Base-by-base conservation (phyloP, 2,329 filamentous ascomycete species). In the Fusarium pseudocircinatum region DNA sequence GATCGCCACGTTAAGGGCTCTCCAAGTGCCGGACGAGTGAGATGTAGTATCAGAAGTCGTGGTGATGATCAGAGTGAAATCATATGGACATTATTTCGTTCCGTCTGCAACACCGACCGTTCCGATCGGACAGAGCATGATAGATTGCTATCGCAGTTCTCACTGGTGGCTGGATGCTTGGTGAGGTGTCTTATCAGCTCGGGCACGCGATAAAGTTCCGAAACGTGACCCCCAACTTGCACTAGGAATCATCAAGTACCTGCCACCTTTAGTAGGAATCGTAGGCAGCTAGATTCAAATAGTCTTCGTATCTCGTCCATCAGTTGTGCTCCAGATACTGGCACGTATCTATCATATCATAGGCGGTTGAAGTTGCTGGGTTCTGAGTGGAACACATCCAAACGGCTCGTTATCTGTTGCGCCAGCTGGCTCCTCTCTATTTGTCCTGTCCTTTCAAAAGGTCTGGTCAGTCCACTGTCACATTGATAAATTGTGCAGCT, bases 371-470 rank as follows among this genome's bases (percentile, higher is more conserved):
- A 59, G 59, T 69, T 54, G 56, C 67, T 60, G 24, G 71, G 71
- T 72, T 74, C 71, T 72, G 67, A 72, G 66, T 74, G 71, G 71
- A 69, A 65, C 47, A 65, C 42, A 50, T 62, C 62, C 56, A 46
- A 60, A 68, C 60, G 59, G 66, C 53, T 75, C 47, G 26, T 40
- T 67, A 67, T 67, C 57, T 62, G 59, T 66, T 61, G 53, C 63
- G 73, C 73, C 75, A 77, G 68, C 71, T 77, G 75, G 75, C 75
- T 74, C 60, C 42, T 57, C 61, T 69, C 62, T 56, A 76, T 69
- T 72, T 76, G 75, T 50, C 58, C 69, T 32, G 46, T 63, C 50
- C 57, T 66, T 66, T 68, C 56, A 62, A 56, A 46, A 67, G 39
- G 24, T 53, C 53, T 42, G 69, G 57, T 60, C 64, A 56, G 59